phyloP scores from a whole-genome alignment of 169 alveolate genomes.

The Eimeria praecox region DNA sequence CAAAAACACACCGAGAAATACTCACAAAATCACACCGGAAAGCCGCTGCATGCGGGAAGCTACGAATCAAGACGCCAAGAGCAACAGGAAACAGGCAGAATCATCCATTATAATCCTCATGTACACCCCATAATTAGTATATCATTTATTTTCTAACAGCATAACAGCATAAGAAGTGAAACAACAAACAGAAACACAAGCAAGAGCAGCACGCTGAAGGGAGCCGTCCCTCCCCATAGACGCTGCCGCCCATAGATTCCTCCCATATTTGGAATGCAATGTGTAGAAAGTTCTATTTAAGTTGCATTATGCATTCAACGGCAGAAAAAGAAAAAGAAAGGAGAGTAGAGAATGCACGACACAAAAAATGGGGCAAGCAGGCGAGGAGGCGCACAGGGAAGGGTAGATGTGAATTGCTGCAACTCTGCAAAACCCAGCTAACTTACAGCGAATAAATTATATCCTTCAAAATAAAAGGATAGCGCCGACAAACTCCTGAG shows the following conservation, averaged over 20 bases:
- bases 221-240: no score
- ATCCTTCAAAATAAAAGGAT: slow-evolving; percentile 1
- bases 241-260: no score
- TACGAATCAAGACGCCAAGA: not conserved
- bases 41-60: not conserved
- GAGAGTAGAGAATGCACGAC: not conserved
- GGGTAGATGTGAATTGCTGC: not conserved
- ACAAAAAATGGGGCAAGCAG: not conserved
- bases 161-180: not conserved
- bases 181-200: not conserved
- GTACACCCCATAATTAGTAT: not conserved
- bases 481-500: slow-evolving; percentile 30
- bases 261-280: not conserved
- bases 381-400: not conserved
- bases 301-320: not conserved
- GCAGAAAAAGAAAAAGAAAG: not conserved
- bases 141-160: not conserved
- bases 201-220: not conserved
- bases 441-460: not conserved
- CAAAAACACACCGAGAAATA: not conserved
- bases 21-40: not conserved
- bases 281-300: not conserved
- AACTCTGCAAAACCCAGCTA: no score
- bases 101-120: no score
- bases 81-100: not conserved